A percentile compares a stretch with the other conserved stretches of the same genome.
phyloP scores from a whole-genome alignment of 257 asterid species.

The Anisodus tanguticus region DNA sequence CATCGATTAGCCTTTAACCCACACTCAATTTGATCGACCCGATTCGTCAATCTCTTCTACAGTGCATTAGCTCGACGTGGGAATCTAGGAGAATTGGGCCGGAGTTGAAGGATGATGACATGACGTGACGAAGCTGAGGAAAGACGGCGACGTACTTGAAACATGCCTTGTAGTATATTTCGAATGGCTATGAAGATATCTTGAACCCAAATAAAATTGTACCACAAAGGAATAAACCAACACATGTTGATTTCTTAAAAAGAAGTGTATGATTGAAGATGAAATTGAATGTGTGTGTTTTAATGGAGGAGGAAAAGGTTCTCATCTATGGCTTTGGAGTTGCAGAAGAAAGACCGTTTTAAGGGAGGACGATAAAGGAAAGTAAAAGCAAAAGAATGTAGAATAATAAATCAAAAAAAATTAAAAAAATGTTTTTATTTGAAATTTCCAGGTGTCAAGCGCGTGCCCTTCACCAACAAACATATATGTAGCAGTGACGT shows the following conservation, averaged over 20 bases:
- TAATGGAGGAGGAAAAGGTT: background rate
- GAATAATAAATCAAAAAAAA: too few species aligned
- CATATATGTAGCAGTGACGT: too few species aligned
- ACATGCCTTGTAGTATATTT: conserved; percentile 67
- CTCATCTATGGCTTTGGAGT: conserved; percentile 32
- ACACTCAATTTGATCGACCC: too few species aligned
- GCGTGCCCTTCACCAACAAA: too few species aligned
- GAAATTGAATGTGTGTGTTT: background rate
- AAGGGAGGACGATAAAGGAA: too few species aligned
- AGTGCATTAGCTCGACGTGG: conserved; percentile 32
- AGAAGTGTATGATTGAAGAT: background rate
- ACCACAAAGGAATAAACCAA: too few species aligned
- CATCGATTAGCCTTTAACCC: background rate
- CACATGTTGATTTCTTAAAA: background rate
- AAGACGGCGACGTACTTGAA: conserved; percentile 62
- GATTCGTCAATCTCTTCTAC: background rate
- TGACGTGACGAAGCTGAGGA: conserved; percentile 72
- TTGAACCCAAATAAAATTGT: conserved; percentile 36
- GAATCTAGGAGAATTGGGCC: conserved; percentile 57
- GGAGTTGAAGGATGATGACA: conserved; percentile 41
- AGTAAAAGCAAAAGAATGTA: too few species aligned
- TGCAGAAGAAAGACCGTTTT: too few species aligned
- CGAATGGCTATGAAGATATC: conserved; percentile 59
- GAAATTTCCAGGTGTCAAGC: too few species aligned
- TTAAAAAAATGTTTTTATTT: too few species aligned